Percentiles rank a stretch among this genome's conserved stretches.
phyloP scores from a whole-genome alignment of 352 stramenopile genomes.

The Globisporangium solare region DNA sequence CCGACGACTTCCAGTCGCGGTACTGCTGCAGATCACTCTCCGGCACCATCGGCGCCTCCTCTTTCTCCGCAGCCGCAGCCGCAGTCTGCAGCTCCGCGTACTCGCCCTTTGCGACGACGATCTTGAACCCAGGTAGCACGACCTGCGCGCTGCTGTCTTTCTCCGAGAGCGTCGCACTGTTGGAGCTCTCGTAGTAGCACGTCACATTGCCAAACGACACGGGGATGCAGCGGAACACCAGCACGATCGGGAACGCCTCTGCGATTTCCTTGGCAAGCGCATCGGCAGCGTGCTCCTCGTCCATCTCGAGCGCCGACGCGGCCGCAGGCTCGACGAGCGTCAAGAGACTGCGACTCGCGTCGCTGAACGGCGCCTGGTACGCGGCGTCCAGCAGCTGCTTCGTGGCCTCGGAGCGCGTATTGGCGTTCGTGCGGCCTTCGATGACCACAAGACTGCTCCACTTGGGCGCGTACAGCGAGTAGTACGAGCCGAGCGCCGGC shows the following conservation, averaged over 20 bases:
- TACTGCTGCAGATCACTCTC: slow-evolving; percentile 13
- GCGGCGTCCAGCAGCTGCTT: slow-evolving; percentile 21
- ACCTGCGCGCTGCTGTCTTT: slow-evolving; percentile 15
- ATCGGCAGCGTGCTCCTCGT: slow-evolving; percentile 74
- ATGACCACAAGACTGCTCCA: slow-evolving; percentile 76
- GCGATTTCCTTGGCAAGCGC: slow-evolving; percentile 57
- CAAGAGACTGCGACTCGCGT: slow-evolving; percentile 38
- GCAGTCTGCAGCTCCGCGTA: slow-evolving; percentile 19
- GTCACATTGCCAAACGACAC: slow-evolving; percentile 66
- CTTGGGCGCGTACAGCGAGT: slow-evolving; percentile 75
- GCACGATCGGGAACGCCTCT: slow-evolving; percentile 56
- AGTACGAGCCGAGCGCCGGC: slow-evolving; percentile 68
- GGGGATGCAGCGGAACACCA: slow-evolving; percentile 65
- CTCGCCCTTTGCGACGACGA: slow-evolving; percentile 57
- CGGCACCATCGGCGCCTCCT: neutral
- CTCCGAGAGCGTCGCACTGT: slow-evolving; percentile 9
- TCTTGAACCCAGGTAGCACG: slow-evolving; percentile 79
- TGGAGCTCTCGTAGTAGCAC: slow-evolving; percentile 63
- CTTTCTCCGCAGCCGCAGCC: neutral
- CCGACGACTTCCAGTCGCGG: slow-evolving; percentile 48
- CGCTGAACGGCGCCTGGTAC: slow-evolving; percentile 54
- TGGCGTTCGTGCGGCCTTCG: slow-evolving; percentile 21
- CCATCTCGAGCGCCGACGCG: slow-evolving; percentile 27
- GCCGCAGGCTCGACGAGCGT: slow-evolving; percentile 31
- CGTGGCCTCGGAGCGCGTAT: slow-evolving; percentile 10